Evolutionary conservation across 176 grass and related monocot genomes (phyloP), one percentile per base, ranked within the genome.

Genomic region (Thinopyrum elongatum): DNA sequence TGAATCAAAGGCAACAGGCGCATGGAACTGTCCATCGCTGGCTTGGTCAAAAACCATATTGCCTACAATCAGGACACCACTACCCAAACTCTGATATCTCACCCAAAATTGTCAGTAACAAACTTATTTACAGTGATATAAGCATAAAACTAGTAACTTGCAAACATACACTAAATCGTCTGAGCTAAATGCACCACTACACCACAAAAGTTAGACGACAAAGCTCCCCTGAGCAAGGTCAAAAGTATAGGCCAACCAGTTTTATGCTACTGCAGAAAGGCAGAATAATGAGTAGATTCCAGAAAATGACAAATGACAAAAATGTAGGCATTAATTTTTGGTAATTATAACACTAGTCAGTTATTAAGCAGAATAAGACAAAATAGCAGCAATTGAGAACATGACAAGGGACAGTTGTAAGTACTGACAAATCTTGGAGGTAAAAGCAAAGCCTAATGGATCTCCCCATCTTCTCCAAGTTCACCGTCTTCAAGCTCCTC

Each of bases 401-500:
- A 81, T 77, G 62, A 76, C 76, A 85, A 64, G 82, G 63, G 51
- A 58, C 55, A 19, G 21, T 62, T 77, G 90, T 71, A 85, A 78
- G 71, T 88, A 91, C 90, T 88, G 70, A 92, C 82, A 89, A 89
- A 90, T 82, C 66, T 79, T 77, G 34, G 28, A 80, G 55, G 55
- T 26, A 84, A 90, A 85, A 67, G 55, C 65, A 70, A 62, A 87
- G 60, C 63, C 87, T 96, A 96, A 90, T 85, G 85, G 62, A 91
- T 82, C 81, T 92, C 94, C 74, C 89, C 94, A 82, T 99, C 97
- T 90, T 99, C 97, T 74, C 97, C 97, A 85, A 96, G 80, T 83
- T 99, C 97, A 26, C 97, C 97, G 74, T 99, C 97, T 90, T 99
- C 97, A 58, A 99, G 97, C 76, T 99, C 94, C 74, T 95, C 97